A percentile compares a stretch with the other conserved stretches of the same genome.
These are phyloP conservation scores for Cutaneotrichosporon cavernicola DNA, from an alignment of 1,284 basidiomycete genomes.

Conservation along the genomic window DNA sequence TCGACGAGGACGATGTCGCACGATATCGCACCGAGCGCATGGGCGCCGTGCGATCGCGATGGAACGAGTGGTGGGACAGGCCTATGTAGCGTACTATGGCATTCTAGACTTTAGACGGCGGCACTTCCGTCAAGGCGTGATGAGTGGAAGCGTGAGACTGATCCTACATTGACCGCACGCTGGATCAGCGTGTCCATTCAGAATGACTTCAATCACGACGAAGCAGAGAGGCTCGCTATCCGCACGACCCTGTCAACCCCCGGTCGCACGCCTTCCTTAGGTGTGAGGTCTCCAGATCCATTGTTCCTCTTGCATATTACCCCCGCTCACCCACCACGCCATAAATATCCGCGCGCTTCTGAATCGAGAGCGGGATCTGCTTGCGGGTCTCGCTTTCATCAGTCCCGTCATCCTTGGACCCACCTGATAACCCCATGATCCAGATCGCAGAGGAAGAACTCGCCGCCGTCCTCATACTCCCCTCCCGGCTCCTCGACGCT, in stretches of 20 bases:
- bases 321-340: constrained; percentile 30
- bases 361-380: constrained; percentile 46
- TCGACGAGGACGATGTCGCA: constrained; percentile 20
- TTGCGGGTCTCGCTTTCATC: constrained; percentile 32
- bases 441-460: constrained; percentile 43
- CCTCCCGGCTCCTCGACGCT: constrained; percentile 34
- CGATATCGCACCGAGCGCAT: constrained; percentile 12
- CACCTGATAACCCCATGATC: constrained; percentile 31
- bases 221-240: too few species aligned
- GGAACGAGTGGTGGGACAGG: constrained; percentile 22
- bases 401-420: constrained; percentile 17
- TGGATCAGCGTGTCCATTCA: too few species aligned
- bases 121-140: too few species aligned
- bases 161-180: too few species aligned
- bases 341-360: constrained; percentile 43
- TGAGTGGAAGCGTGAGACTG: too few species aligned
- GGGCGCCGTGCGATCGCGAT: constrained; percentile 3
- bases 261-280: too few species aligned
- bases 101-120: background rate
- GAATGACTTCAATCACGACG: too few species aligned
- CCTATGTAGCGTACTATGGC: constrained; percentile 15
- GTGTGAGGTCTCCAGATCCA: too few species aligned
- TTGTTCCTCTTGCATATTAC: too few species aligned
- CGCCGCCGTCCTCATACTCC: constrained; percentile 31
- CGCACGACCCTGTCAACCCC: too few species aligned